phyloP scores from a whole-genome alignment of 2,329 filamentous ascomycete species.

The Ophiostoma ulmi region DNA sequence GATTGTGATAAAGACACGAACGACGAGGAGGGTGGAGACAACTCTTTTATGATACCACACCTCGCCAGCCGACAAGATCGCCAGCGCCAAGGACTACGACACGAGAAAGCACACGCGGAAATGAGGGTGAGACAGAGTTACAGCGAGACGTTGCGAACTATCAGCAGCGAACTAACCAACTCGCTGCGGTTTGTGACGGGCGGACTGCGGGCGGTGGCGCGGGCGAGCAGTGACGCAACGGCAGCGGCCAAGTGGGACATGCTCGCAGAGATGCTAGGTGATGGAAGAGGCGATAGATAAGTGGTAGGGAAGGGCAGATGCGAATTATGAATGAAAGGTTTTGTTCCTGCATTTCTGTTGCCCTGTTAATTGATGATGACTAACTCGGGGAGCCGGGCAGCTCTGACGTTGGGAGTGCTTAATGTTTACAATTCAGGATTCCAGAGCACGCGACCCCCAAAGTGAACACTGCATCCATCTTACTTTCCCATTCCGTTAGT shows the following conservation, averaged over 20 bases:
- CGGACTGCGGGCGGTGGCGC: conserved; percentile 68
- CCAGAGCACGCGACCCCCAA: not conserved
- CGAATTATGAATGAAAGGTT: not conserved
- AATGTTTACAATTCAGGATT: too few relatives aligned
- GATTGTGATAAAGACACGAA: conserved; percentile 32
- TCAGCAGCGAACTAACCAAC: conserved; percentile 59
- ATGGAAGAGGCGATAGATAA: conserved; percentile 27
- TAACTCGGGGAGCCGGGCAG: not conserved
- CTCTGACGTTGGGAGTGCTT: not conserved
- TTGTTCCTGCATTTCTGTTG: not conserved
- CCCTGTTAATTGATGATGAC: not conserved
- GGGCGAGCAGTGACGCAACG: conserved; percentile 60
- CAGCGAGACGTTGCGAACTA: conserved; percentile 47
- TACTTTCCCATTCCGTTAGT: not conserved
- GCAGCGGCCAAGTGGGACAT: conserved; percentile 65
- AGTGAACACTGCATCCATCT: not conserved
- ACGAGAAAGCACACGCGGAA: not conserved
- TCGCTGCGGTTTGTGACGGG: conserved; percentile 65
- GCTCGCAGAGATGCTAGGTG: conserved; percentile 72
- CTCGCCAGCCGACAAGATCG: not conserved
- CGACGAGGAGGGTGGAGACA: conserved; percentile 24
- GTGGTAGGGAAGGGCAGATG: not conserved
- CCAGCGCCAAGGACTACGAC: not conserved
- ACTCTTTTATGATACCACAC: conserved; percentile 1
- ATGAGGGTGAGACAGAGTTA: conserved; percentile 38